Conservation (phyloP, 1,284 basidiomycete genomes). For the Cutaneotrichosporon sp. region DNA sequence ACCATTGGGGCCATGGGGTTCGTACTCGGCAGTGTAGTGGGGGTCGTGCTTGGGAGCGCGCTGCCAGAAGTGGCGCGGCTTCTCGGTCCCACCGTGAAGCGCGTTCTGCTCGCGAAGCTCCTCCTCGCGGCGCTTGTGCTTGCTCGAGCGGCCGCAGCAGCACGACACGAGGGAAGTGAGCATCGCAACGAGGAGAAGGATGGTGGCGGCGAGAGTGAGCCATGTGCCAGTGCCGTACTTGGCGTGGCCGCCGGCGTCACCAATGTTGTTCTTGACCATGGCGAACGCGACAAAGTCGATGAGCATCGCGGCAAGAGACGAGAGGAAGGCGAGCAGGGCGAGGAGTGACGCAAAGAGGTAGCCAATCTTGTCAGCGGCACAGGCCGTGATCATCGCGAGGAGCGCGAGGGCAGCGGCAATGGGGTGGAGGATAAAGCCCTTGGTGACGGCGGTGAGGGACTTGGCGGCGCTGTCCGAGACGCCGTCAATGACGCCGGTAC, state of each 20-base stretch:
- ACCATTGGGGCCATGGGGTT: not conserved
- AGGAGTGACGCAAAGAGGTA: slow-evolving; percentile 46
- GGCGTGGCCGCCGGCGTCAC: slow-evolving; percentile 31
- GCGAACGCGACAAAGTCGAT: slow-evolving; percentile 45
- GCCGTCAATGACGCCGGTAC: not conserved
- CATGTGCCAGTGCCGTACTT: slow-evolving; percentile 42
- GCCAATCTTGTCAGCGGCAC: slow-evolving; percentile 42
- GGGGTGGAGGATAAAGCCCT: slow-evolving; percentile 48
- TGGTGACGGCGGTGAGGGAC: slow-evolving; percentile 33
- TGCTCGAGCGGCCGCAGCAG: slow-evolving; percentile 33
- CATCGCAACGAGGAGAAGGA: slow-evolving; percentile 43
- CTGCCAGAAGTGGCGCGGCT: not conserved
- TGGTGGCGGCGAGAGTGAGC: slow-evolving; percentile 41
- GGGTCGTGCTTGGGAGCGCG: not conserved
- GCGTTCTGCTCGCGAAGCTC: not conserved
- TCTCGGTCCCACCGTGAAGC: not conserved
- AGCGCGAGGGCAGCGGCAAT: slow-evolving; percentile 45
- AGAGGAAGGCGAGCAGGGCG: slow-evolving; percentile 42
- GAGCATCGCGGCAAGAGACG: slow-evolving; percentile 48
- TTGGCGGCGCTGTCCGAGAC: slow-evolving; percentile 11
- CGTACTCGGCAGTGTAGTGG: not conserved
- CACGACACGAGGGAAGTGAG: slow-evolving; percentile 40
- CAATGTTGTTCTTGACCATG: slow-evolving; percentile 35
- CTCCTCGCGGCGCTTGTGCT: slow-evolving; percentile 16
- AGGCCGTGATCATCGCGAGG: slow-evolving; percentile 45